Base-by-base conservation (phyloP, 331 rosid genomes). In the Pyrus hybrid region DNA sequence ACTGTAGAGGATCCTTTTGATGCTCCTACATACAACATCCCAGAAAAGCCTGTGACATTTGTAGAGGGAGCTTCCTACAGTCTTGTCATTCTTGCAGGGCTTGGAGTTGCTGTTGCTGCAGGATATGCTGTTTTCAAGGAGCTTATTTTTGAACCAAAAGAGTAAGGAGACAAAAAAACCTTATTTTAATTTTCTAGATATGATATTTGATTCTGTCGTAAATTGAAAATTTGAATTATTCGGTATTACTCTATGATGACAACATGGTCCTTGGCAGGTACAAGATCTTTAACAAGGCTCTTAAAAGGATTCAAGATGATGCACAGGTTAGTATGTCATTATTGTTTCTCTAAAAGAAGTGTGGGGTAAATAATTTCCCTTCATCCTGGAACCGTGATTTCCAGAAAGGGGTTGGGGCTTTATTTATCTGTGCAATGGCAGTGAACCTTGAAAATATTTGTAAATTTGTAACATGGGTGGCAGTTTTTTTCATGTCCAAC, bases 51-150 rank as follows among this genome's bases (percentile, higher is more conserved):
- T 5, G 91, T 94, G 22, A 88, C 97, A 7, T 94, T 92, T 82
- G 89, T 87, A 17, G 99, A 90, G 79, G 99, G 99, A 29, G 96
- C 99, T 28, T 92, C 97, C 87, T 92, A 92, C 83, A 84, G 91
- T 77, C 58, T 92, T 67, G 64, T 92, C 85, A 94, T 94, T 80
- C 93, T 94, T 73, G 90, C 83, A 0, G 99, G 97, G 70, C 95
- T 92, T 64, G 99, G 99, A 76, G 23, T 94, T 78, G 97, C 99
- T 21, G 96, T 87, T 57, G 89, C 88, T 14, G 99, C 99, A 0
- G 99, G 90, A 85, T 92, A 92, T 79, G 93, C 90, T 29, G 99
- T 94, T 82, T 92, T 94, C 79, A 92, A 89, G 75, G 99, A 92
- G 83, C 99, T 94, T 77, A 89, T 94, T 63, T 90, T 92, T 82